Base-by-base conservation (phyloP, 169 alveolate species). In the Amoebophrya sp. region DNA sequence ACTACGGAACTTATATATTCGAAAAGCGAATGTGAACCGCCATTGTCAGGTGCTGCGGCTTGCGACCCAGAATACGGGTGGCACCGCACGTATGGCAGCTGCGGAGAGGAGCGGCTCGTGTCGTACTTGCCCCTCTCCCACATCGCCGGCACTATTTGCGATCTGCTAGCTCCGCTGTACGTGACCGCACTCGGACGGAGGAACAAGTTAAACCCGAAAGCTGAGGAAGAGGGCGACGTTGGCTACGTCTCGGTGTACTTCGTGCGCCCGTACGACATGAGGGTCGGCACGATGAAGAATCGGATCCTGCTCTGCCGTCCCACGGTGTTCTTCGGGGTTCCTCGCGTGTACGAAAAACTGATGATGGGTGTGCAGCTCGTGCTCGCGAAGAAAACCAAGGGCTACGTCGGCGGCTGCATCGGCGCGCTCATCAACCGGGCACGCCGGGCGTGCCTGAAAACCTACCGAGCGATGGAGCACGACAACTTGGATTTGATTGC, bases 221-320 rank as follows among this genome's bases (percentile, higher is more conserved):
- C 54, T 41, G 12, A 2, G 54, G 54, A 41, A 41, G 54, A n/a
- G 23, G 54, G 54, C 54, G 54, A 41, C 23, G 12, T 7, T 2
- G 83, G 83, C 83, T 12, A 3, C 35, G 12, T 2, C 38, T 7
- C 38, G 39, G 83, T 66, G 83, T 66, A 66, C 35, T 66, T 66
- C 83, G 83, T 66, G 83, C 83, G 83, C 2, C 83, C 83, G 32
- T 66, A 66, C 32, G 83, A 66, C 35, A 66, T 66, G 83, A 66
- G 18, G 32, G 39, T 1, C 38, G 83, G 83, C 2, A 66, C 83
- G 7, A 0, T 66, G 83, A 66, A 66, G 35, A 0, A 25, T 25
- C 83, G 83, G 7, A 66, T 66, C 10, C 38, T n/a, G 83, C 1
- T 25, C 10, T 18, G 39, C 38, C 29, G 35, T 25, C 83, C 83